Evolutionary conservation across 2,329 filamentous ascomycete genomes (phyloP), one percentile per base, ranked within the genome.

Genomic region (Colletotrichum cuscutae): DNA sequence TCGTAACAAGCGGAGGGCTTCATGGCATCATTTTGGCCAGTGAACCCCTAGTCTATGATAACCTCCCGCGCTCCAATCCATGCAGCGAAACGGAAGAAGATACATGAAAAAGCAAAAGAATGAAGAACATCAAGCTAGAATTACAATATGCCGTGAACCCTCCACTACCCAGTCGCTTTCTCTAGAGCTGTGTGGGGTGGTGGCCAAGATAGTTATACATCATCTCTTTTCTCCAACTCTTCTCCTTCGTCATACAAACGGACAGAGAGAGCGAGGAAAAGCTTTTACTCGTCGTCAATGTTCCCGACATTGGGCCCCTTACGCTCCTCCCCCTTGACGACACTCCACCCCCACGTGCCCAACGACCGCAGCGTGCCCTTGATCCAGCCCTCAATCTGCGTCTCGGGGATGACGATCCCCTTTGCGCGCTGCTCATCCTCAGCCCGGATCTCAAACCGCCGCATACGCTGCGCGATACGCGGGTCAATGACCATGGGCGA

Each of bases 401-500:
- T 90, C 80, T 92, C 88, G 0, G 91, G 89, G 15, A 93, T 87
- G 32, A 86, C 86, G 66, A 95, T 90, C 69, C 85, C 83, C 58
- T 87, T 85, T 1, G 92, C 92, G 69, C 91, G 88, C 46, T 88
- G 89, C 81, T 95, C 93, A 46, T 95, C 92, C 71, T 93, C 93
- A 0, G 89, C 84, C 13, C 82, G 85, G 28, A 98, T 83, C 79
- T 93, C 89, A 78, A 97, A 97, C 65, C 89, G 90, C 69, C 93
- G 89, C 96, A 98, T 98, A 65, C 94, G 91, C 78, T 88, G 87
- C 5, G 89, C 89, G 74, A 98, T 91, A 49, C 95, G 89, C 13
- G 90, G 84, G 80, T 99, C 95, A 11, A 98, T 80, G 2, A 93
- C 91, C 65, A 98, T 85, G 12, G 91, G 89, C 66, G 92, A 90